A percentile compares a stretch with the other conserved stretches of the same genome.
Conservation (phyloP, 176 grass and related monocot species). For the Saccharum spontaneum region DNA sequence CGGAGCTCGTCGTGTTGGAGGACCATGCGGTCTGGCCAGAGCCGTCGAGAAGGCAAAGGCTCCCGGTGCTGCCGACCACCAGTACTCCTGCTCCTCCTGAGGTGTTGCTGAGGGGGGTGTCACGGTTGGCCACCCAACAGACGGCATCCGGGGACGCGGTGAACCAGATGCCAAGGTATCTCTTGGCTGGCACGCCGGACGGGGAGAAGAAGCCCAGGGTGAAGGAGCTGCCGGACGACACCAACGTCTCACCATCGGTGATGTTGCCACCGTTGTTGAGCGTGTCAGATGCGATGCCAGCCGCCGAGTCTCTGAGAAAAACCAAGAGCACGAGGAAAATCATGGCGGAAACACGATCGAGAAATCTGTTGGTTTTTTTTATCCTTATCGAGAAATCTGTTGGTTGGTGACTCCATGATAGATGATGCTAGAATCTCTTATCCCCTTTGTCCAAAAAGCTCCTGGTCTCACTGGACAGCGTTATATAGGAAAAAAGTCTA, state of each 20-base stretch:
- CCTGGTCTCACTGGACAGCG: background rate
- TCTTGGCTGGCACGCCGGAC: background rate
- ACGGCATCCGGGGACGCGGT: conserved; percentile 5
- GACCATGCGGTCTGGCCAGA: conserved; percentile 2
- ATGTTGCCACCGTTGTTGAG: conserved; percentile 24
- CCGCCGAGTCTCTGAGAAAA: background rate
- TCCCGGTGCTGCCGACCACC: background rate
- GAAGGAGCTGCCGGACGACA: conserved; percentile 41
- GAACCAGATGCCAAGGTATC: conserved; percentile 53
- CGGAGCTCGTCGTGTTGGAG: conserved; percentile 6
- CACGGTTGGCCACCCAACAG: conserved; percentile 61
- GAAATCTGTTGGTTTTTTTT: background rate
- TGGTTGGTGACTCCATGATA: background rate
- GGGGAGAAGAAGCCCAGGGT: conserved; percentile 51
- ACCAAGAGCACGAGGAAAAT: background rate
- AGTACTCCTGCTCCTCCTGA: conserved; percentile 12
- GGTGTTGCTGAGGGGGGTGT: conserved; percentile 30
- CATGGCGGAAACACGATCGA: background rate
- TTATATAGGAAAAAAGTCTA: background rate
- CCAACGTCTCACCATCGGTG: conserved; percentile 33
- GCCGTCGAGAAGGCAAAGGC: conserved; percentile 4
- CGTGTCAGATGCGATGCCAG: background rate
- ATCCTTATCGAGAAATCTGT: background rate
- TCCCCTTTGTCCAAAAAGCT: background rate
- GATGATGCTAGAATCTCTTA: background rate